A percentile compares a stretch with the other conserved stretches of the same genome.
phyloP scores from a whole-genome alignment of 495 filamentous ascomycete species.

The Penicillium bovifimosum region DNA sequence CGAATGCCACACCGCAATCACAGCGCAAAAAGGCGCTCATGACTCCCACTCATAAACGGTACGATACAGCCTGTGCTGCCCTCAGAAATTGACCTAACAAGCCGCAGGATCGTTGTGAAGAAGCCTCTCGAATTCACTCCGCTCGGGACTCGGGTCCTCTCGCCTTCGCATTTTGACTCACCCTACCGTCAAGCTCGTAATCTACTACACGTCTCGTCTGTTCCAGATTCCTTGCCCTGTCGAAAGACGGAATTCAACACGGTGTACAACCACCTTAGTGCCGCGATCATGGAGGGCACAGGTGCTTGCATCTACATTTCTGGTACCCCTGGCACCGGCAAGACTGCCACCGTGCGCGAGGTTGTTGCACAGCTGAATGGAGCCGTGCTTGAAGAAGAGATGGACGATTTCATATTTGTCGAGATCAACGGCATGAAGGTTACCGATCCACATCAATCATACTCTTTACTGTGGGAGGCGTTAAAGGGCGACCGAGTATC shows the following conservation, averaged over 20 bases:
- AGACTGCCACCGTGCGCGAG: conserved; percentile 96
- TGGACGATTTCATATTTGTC: conserved; percentile 98
- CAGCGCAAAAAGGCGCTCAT: conserved; percentile 49
- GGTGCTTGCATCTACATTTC: conserved; percentile 98
- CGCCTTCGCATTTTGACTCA: conserved; percentile 67
- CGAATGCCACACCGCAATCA: conserved; percentile 55
- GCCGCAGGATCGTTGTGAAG: conserved; percentile 66
- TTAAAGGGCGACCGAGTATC: conserved; percentile 88
- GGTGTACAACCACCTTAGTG: conserved; percentile 89
- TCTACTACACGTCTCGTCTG: conserved; percentile 85
- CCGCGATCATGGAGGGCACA: conserved; percentile 87
- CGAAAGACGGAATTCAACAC: conserved; percentile 85
- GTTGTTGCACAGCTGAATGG: conserved; percentile 84
- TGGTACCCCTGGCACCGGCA: conserved; percentile 98
- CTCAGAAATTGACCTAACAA: background rate
- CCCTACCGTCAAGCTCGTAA: conserved; percentile 89
- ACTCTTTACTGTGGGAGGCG: conserved; percentile 93
- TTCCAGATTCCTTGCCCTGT: conserved; percentile 84
- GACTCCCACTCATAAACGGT: conserved; percentile 70
- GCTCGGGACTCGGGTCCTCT: conserved; percentile 78
- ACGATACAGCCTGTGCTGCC: conserved; percentile 2
- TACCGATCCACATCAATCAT: conserved; percentile 94
- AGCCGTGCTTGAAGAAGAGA: conserved; percentile 79
- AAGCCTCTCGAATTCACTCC: conserved; percentile 94
- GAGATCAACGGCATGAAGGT: conserved; percentile 99